Evolutionary conservation across 352 stramenopile genomes (phyloP), one percentile per base, ranked within the genome.

Genomic region (Globisporangium uncinulatum): DNA sequence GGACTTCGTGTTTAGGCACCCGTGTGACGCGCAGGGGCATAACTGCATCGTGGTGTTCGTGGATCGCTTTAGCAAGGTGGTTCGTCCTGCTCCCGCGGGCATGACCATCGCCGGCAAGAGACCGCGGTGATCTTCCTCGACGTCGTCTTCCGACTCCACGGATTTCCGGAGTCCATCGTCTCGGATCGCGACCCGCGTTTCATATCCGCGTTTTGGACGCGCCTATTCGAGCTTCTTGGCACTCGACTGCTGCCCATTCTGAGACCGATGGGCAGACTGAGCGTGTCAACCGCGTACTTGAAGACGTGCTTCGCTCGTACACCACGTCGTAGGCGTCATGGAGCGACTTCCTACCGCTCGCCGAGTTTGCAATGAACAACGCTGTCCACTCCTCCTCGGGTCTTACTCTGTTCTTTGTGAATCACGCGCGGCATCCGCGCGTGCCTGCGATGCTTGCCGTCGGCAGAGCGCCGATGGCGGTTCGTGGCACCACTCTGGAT

Each of bases 1-100:
- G 34, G 21, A 61, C 45, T 60, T 61, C 8, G 29, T 61, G 1
- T 61, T 61, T 8, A 34, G 55, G 0, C 24, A n/a, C 34, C 32
- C 55, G 1, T 5, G 15, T 17, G 61, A 71, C 24, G 17, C 7
- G 1, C 17, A 41, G 0, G 55, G 49, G 1, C 53, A 60, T 17
- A 67, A 56, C 0, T 54, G 62, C 0, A 56, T 75, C 17, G 8
- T 73, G 0, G 65, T 71, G 5, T 62, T 71, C 15, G 60, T 80
- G 3, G 61, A 74, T 10, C 57, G 57, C 4, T 60, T 73, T 39
- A 74, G 59, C 34, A 75, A 71, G 57, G 70, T 67, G 59, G 15
- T 66, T 0, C 57, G 73, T 29, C 58, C 70, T 21, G 47, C 49
- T 24, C 17, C 60, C 0, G 63, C 67, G 0, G 0, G n/a, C 0